A percentile compares a stretch with the other conserved stretches of the same genome.
phyloP scores from a whole-genome alignment of 2,329 filamentous ascomycete species.

The Metarhizium sp. region DNA sequence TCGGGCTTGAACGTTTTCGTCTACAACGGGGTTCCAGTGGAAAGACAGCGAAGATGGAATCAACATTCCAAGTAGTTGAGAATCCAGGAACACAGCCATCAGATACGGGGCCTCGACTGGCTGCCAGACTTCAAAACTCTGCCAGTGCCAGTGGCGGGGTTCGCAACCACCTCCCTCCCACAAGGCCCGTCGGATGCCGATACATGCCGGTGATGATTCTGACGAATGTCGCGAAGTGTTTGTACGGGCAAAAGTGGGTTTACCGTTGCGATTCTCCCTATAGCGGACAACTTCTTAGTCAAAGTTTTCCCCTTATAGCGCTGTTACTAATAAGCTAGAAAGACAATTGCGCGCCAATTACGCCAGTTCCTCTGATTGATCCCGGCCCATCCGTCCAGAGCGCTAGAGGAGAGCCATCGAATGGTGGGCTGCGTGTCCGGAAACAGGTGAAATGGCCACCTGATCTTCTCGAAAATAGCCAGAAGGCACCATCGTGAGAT shows the following conservation, averaged over 20 bases:
- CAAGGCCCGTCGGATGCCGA: conserved; percentile 9
- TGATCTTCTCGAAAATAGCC: neutral
- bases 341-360: neutral
- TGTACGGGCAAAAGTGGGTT: conserved; percentile 7
- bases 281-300: conserved; percentile 4
- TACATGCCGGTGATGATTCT: conserved; percentile 7
- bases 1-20: neutral
- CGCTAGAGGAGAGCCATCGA: neutral
- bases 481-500: neutral
- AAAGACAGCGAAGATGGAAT: neutral
- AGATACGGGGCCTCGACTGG: neutral
- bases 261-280: neutral
- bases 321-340: neutral
- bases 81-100: neutral
- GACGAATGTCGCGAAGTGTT: conserved; percentile 1
- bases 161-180: neutral
- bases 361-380: neutral
- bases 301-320: conserved; percentile 1
- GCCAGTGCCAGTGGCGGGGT: conserved; percentile 1
- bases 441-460: neutral
- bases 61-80: neutral
- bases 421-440: neutral
- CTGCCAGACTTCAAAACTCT: neutral
- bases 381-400: neutral
- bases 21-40: neutral